A percentile compares a stretch with the other conserved stretches of the same genome.
Evolutionary conservation across 345 rosid genomes (phyloP).

Genomic region (Eucalyptus guilfoylei): DNA sequence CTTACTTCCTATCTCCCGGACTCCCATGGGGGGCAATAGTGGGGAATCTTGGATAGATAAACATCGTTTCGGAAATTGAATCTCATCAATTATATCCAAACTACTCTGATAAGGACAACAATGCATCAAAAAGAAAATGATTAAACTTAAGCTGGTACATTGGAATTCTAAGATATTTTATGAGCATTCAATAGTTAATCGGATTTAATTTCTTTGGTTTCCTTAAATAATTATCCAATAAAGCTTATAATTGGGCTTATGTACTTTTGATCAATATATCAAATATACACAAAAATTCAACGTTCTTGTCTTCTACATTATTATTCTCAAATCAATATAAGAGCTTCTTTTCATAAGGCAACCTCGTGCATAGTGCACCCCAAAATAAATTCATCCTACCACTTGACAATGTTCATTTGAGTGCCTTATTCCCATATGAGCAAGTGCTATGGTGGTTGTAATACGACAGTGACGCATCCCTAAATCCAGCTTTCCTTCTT

Average conservation of each 20-base stretch:
- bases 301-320: background rate
- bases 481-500: no score
- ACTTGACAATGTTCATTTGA: background rate
- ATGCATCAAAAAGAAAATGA: background rate
- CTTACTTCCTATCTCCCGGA: no score
- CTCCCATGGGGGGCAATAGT: no score
- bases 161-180: background rate
- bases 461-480: accelerated
- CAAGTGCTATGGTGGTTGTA: background rate
- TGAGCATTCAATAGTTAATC: background rate
- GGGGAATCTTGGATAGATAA: background rate
- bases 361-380: background rate
- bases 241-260: background rate
- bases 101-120: background rate
- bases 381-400: background rate
- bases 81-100: background rate
- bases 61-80: background rate
- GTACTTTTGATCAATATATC: background rate
- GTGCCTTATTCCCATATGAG: background rate
- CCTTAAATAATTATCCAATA: background rate
- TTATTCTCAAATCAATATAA: background rate
- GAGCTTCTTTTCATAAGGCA: background rate
- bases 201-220: background rate
- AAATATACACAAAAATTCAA: no score
- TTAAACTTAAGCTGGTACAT: background rate